A percentile compares a stretch with the other conserved stretches of the same genome.
These are phyloP conservation scores for Biscogniauxia sp. DNA, from an alignment of 2,329 filamentous ascomycete species.

Conservation along the genomic window DNA sequence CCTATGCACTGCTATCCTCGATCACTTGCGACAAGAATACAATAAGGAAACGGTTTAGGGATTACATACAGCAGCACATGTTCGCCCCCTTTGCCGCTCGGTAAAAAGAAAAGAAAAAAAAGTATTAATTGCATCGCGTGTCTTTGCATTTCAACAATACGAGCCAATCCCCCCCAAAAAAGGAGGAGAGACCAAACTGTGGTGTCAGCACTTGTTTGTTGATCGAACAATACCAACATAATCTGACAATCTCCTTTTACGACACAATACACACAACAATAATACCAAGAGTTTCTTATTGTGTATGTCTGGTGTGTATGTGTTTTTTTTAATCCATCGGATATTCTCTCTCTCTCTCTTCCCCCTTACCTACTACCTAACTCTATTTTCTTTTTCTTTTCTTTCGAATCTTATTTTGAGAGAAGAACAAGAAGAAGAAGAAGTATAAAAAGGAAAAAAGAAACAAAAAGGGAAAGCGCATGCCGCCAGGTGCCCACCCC, in stretches of 20 bases:
- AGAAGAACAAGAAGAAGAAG: too few relatives aligned
- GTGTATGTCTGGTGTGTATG: neutral
- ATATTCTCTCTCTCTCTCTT: neutral
- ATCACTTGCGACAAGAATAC: neutral
- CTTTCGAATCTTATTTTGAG: too few relatives aligned
- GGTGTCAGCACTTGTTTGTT: neutral
- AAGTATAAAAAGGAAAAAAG: too few relatives aligned
- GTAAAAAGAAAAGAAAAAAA: neutral
- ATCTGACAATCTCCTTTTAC: neutral
- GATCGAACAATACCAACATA: neutral
- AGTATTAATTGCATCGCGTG: neutral
- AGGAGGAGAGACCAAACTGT: neutral
- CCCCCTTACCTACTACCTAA: too few relatives aligned
- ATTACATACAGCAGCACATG: too few relatives aligned
- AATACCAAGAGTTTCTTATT: too few relatives aligned
- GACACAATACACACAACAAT: neutral
- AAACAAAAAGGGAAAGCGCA: neutral
- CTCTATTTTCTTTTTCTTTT: too few relatives aligned
- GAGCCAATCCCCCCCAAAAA: neutral
- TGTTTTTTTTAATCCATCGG: neutral
- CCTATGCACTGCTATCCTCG: too few relatives aligned
- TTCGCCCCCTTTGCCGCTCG: neutral
- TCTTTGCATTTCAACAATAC: neutral
- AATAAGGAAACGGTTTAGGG: neutral
- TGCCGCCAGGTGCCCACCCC: neutral